Evolutionary conservation across 768 basidiomycete species (phyloP), one percentile per base, ranked within the genome.

Genomic region (Kwoniella sp.): DNA sequence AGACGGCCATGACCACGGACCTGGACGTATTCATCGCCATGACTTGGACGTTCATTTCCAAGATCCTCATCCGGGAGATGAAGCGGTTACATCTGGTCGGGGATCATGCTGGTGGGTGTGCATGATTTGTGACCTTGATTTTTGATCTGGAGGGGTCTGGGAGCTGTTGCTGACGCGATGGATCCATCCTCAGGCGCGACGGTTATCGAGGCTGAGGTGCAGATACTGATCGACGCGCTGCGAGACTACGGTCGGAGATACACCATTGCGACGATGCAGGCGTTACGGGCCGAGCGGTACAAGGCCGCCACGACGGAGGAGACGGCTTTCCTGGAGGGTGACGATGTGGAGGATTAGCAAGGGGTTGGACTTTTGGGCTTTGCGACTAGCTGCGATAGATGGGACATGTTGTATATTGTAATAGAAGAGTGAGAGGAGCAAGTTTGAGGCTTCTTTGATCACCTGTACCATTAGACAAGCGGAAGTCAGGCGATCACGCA

Each of bases 21-120:
- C 31, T 67, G 36, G 68, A 67, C 32, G 63, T 67, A 2, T 70
- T 70, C 33, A 60, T 67, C 23, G 60, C 61, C 25, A 70, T 70
- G 68, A 46, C 53, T 61, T 70, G 65, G 63, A 60, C 62, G 1
- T 67, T 65, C 50, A 47, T 65, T 3, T 41, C 58, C 29, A 67
- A 67, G 37, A 65, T 65, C 7, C 47, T 70, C 34, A 67, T 70
- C 32, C 15, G 68, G n/a, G 68, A 70, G 31, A 54, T 56, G 25
- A 70, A 70, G 57, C 45, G 68, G 2, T 50, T 70, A 33, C 56
- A 61, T 23, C 25, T 57, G 1, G 36, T 57, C 3, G 67, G 62
- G 11, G 51, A 66, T 47, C n/a, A 20, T 11, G 12, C 29, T 27
- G 55, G 65, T 67, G 34, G 47, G 62, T 54, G 20, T 15, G 41